phyloP scores from a whole-genome alignment of 768 basidiomycete species.

The Leccinum incarnatum region DNA sequence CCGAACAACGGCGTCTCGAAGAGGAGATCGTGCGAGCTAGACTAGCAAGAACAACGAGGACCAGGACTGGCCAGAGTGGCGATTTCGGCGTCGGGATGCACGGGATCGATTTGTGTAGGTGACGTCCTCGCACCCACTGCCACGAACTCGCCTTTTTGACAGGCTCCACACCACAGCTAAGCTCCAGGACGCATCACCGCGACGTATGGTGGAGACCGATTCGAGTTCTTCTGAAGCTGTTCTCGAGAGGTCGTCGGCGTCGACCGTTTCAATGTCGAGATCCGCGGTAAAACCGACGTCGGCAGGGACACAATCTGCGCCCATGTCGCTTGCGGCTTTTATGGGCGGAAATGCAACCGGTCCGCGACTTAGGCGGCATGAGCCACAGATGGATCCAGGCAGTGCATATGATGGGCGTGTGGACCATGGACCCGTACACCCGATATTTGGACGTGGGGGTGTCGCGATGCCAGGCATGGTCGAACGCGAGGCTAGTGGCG shows the following conservation, averaged over 20 bases:
- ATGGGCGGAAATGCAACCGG: slow-evolving; percentile 78
- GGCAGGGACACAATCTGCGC: slow-evolving; percentile 34
- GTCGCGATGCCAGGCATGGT: slow-evolving; percentile 76
- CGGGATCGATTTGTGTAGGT: slow-evolving; percentile 33
- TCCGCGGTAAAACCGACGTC: slow-evolving; percentile 12
- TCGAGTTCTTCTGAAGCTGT: not conserved
- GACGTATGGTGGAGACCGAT: slow-evolving; percentile 12
- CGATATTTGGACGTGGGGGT: slow-evolving; percentile 71
- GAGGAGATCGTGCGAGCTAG: slow-evolving; percentile 51
- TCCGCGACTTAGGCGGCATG: slow-evolving; percentile 68
- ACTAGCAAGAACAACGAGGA: slow-evolving; percentile 43
- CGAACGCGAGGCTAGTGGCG: slow-evolving; percentile 12
- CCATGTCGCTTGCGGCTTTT: slow-evolving; percentile 76
- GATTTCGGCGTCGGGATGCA: slow-evolving; percentile 40
- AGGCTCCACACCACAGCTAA: slow-evolving; percentile 18
- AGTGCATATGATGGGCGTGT: slow-evolving; percentile 66
- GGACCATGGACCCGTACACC: slow-evolving; percentile 56
- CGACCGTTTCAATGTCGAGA: slow-evolving; percentile 9
- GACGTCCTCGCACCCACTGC: slow-evolving; percentile 1
- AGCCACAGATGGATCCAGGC: slow-evolving; percentile 66
- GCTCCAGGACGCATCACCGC: slow-evolving; percentile 17
- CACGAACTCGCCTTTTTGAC: not conserved
- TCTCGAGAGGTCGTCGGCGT: slow-evolving; percentile 5
- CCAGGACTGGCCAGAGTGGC: slow-evolving; percentile 32
- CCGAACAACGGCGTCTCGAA: slow-evolving; percentile 66